Evolutionary conservation across 2,329 filamentous ascomycete genomes (phyloP), one percentile per base, ranked within the genome.

Genomic region (Metarhizium album): DNA sequence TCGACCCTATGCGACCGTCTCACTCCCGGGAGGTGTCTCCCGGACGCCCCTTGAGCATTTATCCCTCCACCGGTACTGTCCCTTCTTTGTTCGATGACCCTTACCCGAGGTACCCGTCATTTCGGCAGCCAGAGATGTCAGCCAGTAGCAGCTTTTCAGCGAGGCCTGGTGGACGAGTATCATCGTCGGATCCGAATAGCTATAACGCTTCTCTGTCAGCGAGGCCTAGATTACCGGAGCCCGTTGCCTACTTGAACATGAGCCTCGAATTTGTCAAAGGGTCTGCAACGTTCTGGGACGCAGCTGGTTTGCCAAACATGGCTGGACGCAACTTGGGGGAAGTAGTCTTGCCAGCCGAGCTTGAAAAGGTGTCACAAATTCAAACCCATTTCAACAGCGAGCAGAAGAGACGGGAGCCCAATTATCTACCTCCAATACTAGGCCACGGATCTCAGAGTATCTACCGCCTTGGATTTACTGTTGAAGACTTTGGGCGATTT

Each of bases 341-440:
- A 42, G 61, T 82, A n/a, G 69, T 83, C 7, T 65, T 68, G 35
- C 60, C 70, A 1, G 64, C 64, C 29, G 81, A 84, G 45, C 70
- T 73, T 13, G 75, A 79, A 1, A 79, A 74, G 53, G 67, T 82
- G 4, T 59, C 67, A 40, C 66, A 65, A 8, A 64, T 82, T 43
- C 75, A 78, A 56, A 70, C 70, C 46, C 70, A 72, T 47, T 69
- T 85, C 45, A 72, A 79, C 48, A 74, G 76, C 16, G 80, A 84
- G 56, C 79, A 80, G 53, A 67, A 71, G 31, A 69, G 73, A 56
- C 78, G 73, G 50, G 78, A 82, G 29, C 80, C 80, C 18, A 80
- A 79, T 45, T 83, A 84, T 60, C 69, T 84, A 20, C 80, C 81
- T 3, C 81, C 81, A 2, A 83, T 84, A n/a, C 74, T 79, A 53